Base-by-base conservation (phyloP, 2,329 filamentous ascomycete genomes). In the Didymella lethalis region DNA sequence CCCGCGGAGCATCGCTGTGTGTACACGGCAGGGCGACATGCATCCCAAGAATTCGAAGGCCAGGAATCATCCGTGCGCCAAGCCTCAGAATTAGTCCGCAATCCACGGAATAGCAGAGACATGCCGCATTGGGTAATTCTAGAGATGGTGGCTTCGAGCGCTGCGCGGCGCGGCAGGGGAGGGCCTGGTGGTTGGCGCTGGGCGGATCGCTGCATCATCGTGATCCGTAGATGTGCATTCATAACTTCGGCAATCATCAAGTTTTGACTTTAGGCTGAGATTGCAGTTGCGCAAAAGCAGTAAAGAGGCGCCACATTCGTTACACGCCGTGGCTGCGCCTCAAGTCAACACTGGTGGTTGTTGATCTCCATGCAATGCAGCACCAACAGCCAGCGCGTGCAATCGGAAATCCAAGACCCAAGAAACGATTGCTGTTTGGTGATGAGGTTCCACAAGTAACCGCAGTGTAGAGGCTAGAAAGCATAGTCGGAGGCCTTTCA, bases 21-120 rank as follows among this genome's bases (percentile, higher is more conserved):
- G 41, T 44, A 44, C 28, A 55, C 47, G 47, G 29, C 52, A 45
- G 47, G 28, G 47, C 41, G 47, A 41, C 48, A 48, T 54, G 52
- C 52, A 60, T 32, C 57, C 51, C 40, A 54, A 25, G 52, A 34
- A 26, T 29, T 34, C 43, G 12, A 36, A n/a, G 5, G 16, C 26
- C 41, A 52, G n/a, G 18, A 52, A 56, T 16, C 18, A 48, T 52
- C 57, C 52, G 57, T 60, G 57, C 57, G 57, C 52, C 57, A 60
- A 60, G 57, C 57, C 57, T 51, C 52, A 60, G 52, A 60, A 55
- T 28, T 26, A 47, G n/a, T 52, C 48, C 34, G 47, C 52, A n/a
- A 47, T 60, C 57, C 7, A 60, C 29, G 52, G 57, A 47, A 54
- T 54, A 59, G 50, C 51, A 54, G 31, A 41, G 7, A 29, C 40